Base-by-base conservation (phyloP, 2,329 filamentous ascomycete species). In the Thelonectria discophora region DNA sequence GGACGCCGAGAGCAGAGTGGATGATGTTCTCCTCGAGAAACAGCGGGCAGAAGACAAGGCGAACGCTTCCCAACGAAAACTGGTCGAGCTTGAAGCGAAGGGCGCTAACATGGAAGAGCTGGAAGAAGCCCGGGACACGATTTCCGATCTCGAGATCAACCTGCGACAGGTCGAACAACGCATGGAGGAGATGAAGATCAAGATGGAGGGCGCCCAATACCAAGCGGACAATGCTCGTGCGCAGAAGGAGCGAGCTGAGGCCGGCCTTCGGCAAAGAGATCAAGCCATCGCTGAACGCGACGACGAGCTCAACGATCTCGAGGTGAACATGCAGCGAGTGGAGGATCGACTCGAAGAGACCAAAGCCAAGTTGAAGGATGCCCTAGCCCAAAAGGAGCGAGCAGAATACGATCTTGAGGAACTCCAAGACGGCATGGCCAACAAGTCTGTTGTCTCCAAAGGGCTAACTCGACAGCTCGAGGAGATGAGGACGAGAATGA, bases 181-280 rank as follows among this genome's bases (percentile, higher is more conserved):
- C 67, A 73, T 84, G 0, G 81, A 86, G 32, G 82, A 87, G 15
- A 78, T 84, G 57, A 85, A 83, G 66, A 80, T 15, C 34, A 37
- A 37, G 15, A 3, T 37, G 34, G 34, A 37, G 15, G 34, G 15
- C 34, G 34, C 34, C 8, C 12, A 37, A 37, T 15, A 37, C 11
- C 11, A 15, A 37, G 34, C 34, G 6, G 15, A 37, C 6, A 15
- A 13, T 37, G 34, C 34, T 37, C 34, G 11, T 13, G 11, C 34
- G 6, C 34, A 13, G 2, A 37, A 37, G 15, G 34, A 37, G 34
- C 34, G 34, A 37, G 34, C 34, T 4, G 90, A 96, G 75, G 86
- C 88, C 4, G 88, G 92, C 9, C 74, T 94, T 12, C 86, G 91
- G 43, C 89, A 92, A 64, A 94, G 92, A 73, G 90, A 94, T 59